These are phyloP conservation scores for Phytophthora boehmeriae DNA, from an alignment of 352 stramenopile genomes.

Conservation along the genomic window DNA sequence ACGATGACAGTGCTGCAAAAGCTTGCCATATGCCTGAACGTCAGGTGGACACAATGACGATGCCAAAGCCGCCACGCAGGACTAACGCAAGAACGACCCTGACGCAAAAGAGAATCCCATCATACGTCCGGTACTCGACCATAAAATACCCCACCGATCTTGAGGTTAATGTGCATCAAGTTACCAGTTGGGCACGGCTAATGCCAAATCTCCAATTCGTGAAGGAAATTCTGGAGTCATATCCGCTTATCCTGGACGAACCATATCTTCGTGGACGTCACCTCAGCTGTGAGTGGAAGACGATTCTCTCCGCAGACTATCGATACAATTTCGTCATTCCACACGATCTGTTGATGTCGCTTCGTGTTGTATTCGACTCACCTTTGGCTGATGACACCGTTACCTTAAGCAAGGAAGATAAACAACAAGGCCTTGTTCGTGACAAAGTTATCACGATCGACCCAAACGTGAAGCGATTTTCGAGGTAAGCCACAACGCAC, in stretches of 20 bases:
- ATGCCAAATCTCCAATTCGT: conserved; percentile 16
- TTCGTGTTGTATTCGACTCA: not conserved
- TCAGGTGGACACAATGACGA: conserved; percentile 14
- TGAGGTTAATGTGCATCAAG: conserved; percentile 3
- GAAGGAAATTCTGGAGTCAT: conserved; percentile 10
- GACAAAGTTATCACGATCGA: too few species aligned
- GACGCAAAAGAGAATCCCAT: conserved; percentile 8
- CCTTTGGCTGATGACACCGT: not conserved
- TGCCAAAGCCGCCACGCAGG: conserved; percentile 6
- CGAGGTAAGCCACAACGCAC: too few species aligned
- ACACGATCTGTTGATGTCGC: not conserved
- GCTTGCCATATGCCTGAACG: too few species aligned
- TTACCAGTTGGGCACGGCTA: conserved; percentile 1
- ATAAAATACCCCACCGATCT: conserved; percentile 17
- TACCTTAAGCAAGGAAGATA: not conserved
- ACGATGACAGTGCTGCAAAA: too few species aligned
- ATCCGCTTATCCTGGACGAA: conserved; percentile 18
- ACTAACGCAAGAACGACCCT: not conserved
- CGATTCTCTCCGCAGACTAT: conserved; percentile 3
- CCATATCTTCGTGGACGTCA: not conserved
- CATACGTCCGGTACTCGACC: not conserved
- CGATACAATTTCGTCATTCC: conserved; percentile 6
- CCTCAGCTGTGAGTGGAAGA: conserved; percentile 9
- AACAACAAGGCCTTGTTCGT: not conserved
- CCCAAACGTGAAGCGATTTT: too few species aligned